Evolutionary conservation across 1,284 basidiomycete species (phyloP).

Genomic region (Cryptococcus sp.): DNA sequence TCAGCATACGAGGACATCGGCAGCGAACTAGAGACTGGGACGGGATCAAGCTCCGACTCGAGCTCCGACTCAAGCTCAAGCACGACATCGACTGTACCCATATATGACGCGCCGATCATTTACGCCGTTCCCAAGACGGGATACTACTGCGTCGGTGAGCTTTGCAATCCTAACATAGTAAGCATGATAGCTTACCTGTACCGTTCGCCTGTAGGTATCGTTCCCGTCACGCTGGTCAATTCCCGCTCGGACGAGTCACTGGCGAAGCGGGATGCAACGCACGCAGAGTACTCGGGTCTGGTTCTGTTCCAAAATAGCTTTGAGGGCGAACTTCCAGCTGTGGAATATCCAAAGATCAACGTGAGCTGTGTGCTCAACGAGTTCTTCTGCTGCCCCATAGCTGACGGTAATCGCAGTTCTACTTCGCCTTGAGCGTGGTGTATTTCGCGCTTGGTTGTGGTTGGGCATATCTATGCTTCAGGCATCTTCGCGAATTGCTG

Average conservation of each 20-base stretch:
- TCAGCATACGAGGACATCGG: slow-evolving; percentile 7
- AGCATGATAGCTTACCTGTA: neutral
- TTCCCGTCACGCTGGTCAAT: slow-evolving; percentile 72
- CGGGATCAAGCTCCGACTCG: neutral
- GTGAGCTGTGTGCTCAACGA: slow-evolving; percentile 58
- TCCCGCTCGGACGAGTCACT: slow-evolving; percentile 20
- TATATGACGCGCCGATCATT: slow-evolving; percentile 55
- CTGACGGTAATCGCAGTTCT: slow-evolving; percentile 65
- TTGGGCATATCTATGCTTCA: slow-evolving; percentile 86
- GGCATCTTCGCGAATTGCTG: slow-evolving; percentile 77
- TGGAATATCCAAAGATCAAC: slow-evolving; percentile 97
- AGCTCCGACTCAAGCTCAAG: slow-evolving; percentile 3
- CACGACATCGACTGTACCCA: slow-evolving; percentile 16
- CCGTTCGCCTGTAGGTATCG: slow-evolving; percentile 61
- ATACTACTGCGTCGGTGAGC: slow-evolving; percentile 90
- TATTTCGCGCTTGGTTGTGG: slow-evolving; percentile 68
- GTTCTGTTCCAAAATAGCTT: slow-evolving; percentile 89
- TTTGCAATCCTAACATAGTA: neutral
- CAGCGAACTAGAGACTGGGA: neutral
- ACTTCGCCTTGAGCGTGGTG: slow-evolving; percentile 75
- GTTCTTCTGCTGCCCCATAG: neutral
- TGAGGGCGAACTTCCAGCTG: slow-evolving; percentile 81
- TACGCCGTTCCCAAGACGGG: slow-evolving; percentile 86
- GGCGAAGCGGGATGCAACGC: slow-evolving; percentile 54
- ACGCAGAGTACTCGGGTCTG: slow-evolving; percentile 77